Percentiles rank a stretch among this genome's conserved stretches.
phyloP scores from a whole-genome alignment of 2,329 filamentous ascomycete genomes.

The Claviceps spartinae region DNA sequence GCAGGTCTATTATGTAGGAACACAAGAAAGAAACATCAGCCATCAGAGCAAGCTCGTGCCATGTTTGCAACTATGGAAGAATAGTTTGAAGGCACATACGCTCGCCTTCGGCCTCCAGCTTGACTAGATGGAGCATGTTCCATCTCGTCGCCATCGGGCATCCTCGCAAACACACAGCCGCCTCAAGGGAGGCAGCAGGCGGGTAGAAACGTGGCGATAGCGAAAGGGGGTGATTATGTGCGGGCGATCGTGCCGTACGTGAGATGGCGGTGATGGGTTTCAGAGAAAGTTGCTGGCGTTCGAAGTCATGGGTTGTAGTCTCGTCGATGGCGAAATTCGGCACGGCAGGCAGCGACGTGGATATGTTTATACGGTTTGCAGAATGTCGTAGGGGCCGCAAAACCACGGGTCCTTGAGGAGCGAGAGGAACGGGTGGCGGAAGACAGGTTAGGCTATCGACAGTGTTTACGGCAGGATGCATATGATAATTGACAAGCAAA shows the following conservation, averaged over 20 bases:
- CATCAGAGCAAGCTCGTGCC: not conserved
- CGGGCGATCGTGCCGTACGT: slow-evolving; percentile 1
- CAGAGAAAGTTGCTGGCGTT: not conserved
- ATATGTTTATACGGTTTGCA: not conserved
- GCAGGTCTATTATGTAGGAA: slow-evolving; percentile 27
- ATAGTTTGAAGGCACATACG: slow-evolving; percentile 18
- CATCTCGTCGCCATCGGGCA: slow-evolving; percentile 11
- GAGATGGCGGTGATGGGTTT: not conserved
- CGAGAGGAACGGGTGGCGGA: not conserved
- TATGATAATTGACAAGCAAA: not conserved
- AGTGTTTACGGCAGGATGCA: not conserved
- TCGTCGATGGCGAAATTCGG: not conserved
- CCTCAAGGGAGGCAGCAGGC: slow-evolving; percentile 8
- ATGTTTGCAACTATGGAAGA: not conserved
- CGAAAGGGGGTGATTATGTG: slow-evolving; percentile 4
- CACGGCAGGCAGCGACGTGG: not conserved
- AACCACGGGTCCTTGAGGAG: not conserved
- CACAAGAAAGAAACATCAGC: not conserved
- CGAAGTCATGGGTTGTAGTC: not conserved
- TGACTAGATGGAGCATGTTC: slow-evolving; percentile 9
- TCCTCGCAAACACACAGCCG: slow-evolving; percentile 10
- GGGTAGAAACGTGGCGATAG: not conserved
- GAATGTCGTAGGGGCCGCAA: not conserved
- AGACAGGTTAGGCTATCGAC: not conserved
- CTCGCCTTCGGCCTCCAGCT: slow-evolving; percentile 19